Conservation (phyloP, 2,329 filamentous ascomycete genomes). For the Monilinia vaccinii-corymbosi region DNA sequence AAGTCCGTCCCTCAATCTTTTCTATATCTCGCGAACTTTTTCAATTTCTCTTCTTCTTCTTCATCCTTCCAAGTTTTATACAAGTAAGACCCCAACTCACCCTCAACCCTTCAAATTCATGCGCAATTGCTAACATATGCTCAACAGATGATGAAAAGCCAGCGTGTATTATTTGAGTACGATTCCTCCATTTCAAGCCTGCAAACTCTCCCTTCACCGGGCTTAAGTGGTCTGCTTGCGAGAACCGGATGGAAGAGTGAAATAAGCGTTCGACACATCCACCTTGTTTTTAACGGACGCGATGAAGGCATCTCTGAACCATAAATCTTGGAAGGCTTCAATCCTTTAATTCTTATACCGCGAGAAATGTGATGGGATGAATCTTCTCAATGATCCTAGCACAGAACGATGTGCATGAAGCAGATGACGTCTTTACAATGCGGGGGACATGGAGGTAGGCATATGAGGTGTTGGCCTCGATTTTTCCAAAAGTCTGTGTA, state of each 20-base stretch:
- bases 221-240: conserved; percentile 79
- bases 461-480: not conserved
- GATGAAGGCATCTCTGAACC: conserved; percentile 93
- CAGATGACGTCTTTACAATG: not conserved
- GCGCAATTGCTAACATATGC: conserved; percentile 28
- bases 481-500: no score
- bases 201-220: conserved; percentile 78
- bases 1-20: conserved; percentile 14
- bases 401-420: not conserved
- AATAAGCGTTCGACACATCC: conserved; percentile 98
- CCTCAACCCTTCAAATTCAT: conserved; percentile 4
- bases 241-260: conserved; percentile 68
- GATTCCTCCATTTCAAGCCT: conserved; percentile 55
- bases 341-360: not conserved
- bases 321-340: conserved; percentile 45
- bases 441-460: not conserved
- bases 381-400: not conserved
- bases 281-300: conserved; percentile 98
- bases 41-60: conserved; percentile 42
- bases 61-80: conserved; percentile 99
- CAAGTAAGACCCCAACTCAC: conserved; percentile 55
- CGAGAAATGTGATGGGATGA: not conserved
- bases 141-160: conserved; percentile 96
- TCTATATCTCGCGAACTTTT: conserved; percentile 29
- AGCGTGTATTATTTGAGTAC: conserved; percentile 87